Evolutionary conservation across 139 green algal genomes (phyloP).

Genomic region (Pseudopediastrum boryanum): DNA sequence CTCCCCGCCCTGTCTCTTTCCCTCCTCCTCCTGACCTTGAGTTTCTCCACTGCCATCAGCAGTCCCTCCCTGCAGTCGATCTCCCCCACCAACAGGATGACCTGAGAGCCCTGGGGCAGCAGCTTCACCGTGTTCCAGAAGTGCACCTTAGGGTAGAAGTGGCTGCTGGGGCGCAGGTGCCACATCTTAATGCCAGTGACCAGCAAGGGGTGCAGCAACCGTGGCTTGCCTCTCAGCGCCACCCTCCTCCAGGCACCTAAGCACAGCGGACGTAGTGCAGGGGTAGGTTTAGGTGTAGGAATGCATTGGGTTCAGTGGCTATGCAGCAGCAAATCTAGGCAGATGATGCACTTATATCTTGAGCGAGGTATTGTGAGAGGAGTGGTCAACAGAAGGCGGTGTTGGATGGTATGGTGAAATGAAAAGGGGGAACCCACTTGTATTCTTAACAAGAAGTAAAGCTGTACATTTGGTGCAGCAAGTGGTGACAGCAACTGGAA

Average conservation of each 20-base stretch:
- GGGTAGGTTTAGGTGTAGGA: neutral
- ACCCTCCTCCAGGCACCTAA: constrained; percentile 40
- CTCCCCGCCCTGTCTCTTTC: neutral
- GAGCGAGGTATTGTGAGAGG: neutral
- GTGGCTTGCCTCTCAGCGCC: constrained; percentile 56
- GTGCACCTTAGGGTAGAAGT: constrained; percentile 73
- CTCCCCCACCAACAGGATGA: constrained; percentile 80
- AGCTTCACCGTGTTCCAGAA: constrained; percentile 48
- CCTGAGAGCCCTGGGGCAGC: constrained; percentile 57
- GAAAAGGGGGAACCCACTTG: neutral
- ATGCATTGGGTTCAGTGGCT: neutral
- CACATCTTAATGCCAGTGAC: constrained; percentile 84
- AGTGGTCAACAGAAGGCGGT: neutral
- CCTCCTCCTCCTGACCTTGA: constrained; percentile 62
- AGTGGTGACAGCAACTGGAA: neutral
- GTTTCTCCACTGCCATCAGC: constrained; percentile 76
- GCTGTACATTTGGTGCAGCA: neutral
- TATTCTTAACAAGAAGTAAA: neutral
- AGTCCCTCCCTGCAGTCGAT: constrained; percentile 90
- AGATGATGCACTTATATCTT: neutral
- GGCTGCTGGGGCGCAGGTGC: constrained; percentile 69
- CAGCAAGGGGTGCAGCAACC: constrained; percentile 66
- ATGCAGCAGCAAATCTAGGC: neutral
- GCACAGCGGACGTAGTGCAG: too few species aligned
- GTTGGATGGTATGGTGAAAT: neutral